Conservation (phyloP, 2,329 filamentous ascomycete genomes). For the Nothophaeocryptopus gaeumannii region DNA sequence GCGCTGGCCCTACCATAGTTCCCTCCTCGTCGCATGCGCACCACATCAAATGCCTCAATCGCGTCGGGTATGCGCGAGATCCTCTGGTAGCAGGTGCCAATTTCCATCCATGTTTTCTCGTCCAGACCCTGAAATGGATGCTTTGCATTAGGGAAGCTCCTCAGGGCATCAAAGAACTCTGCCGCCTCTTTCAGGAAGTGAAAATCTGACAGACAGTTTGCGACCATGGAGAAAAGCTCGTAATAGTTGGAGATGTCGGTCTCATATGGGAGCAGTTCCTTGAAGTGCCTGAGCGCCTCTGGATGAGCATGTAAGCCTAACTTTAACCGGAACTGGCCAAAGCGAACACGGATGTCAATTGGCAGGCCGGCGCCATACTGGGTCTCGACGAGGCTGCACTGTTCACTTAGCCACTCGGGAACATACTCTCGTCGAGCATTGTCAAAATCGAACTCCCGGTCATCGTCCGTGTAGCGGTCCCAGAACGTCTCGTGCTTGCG, state of each 20-base stretch:
- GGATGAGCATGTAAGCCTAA: constrained; percentile 58
- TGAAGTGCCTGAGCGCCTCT: constrained; percentile 61
- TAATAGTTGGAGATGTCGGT: constrained; percentile 64
- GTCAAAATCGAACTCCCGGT: constrained; percentile 86
- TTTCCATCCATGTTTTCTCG: constrained; percentile 49
- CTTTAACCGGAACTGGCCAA: constrained; percentile 78
- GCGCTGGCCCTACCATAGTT: constrained; percentile 20
- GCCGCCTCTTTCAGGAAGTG: constrained; percentile 55
- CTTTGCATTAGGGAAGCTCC: constrained; percentile 39
- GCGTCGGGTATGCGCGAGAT: constrained; percentile 65
- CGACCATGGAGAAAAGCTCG: constrained; percentile 75
- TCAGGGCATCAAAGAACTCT: constrained; percentile 55
- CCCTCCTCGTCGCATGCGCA: constrained; percentile 46
- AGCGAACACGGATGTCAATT: constrained; percentile 75
- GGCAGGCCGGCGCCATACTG: constrained; percentile 74
- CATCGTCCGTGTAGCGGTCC: constrained; percentile 67
- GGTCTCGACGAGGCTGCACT: constrained; percentile 44
- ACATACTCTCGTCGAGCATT: constrained; percentile 63
- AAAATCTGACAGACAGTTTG: constrained; percentile 55
- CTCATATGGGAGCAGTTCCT: constrained; percentile 63
- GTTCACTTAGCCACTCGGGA: constrained; percentile 57
- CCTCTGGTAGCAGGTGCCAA: constrained; percentile 68
- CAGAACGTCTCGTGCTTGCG: constrained; percentile 72
- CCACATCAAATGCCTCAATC: constrained; percentile 71
- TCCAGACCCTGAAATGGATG: constrained; percentile 34